These are phyloP conservation scores for Xylariaceae sp. DNA, from an alignment of 2,329 filamentous ascomycete genomes.

Conservation along the genomic window DNA sequence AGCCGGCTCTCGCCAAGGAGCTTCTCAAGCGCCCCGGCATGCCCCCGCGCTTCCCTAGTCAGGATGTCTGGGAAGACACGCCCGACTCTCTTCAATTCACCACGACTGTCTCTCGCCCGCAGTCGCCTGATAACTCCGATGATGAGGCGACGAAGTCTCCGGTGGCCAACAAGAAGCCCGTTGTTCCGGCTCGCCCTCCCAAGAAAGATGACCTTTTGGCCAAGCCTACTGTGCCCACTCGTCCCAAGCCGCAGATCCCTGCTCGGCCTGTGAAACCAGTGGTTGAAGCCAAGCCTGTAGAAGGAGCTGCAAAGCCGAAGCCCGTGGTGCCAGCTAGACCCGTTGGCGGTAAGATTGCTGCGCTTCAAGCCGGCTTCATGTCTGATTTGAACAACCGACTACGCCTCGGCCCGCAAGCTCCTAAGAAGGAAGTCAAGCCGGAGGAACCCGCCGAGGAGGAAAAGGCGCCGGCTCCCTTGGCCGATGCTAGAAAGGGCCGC, in stretches of 20 bases:
- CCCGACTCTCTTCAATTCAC: slow-evolving; percentile 78
- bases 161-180: slow-evolving; percentile 48
- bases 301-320: slow-evolving; percentile 62
- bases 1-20: slow-evolving; percentile 48
- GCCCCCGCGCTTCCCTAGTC: slow-evolving; percentile 77
- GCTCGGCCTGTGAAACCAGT: slow-evolving; percentile 40
- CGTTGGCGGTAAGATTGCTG: slow-evolving; percentile 79
- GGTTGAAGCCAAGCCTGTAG: slow-evolving; percentile 37
- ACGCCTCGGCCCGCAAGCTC: slow-evolving; percentile 74
- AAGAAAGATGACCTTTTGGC: slow-evolving; percentile 38
- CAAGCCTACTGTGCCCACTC: slow-evolving; percentile 45
- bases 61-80: slow-evolving; percentile 90
- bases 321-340: slow-evolving; percentile 76
- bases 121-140: slow-evolving; percentile 37
- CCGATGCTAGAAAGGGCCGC: slow-evolving; percentile 83
- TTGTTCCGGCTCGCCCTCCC: slow-evolving; percentile 48
- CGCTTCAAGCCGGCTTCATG: slow-evolving; percentile 86
- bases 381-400: slow-evolving; percentile 87
- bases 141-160: slow-evolving; percentile 39
- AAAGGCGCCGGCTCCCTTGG: slow-evolving; percentile 72
- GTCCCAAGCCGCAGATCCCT: slow-evolving; percentile 58
- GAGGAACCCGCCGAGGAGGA: slow-evolving; percentile 47
- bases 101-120: slow-evolving; percentile 61
- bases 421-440: slow-evolving; percentile 59
- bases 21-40: slow-evolving; percentile 46